phyloP scores from a whole-genome alignment of 805 yeast species.

The Candida suzukii region DNA sequence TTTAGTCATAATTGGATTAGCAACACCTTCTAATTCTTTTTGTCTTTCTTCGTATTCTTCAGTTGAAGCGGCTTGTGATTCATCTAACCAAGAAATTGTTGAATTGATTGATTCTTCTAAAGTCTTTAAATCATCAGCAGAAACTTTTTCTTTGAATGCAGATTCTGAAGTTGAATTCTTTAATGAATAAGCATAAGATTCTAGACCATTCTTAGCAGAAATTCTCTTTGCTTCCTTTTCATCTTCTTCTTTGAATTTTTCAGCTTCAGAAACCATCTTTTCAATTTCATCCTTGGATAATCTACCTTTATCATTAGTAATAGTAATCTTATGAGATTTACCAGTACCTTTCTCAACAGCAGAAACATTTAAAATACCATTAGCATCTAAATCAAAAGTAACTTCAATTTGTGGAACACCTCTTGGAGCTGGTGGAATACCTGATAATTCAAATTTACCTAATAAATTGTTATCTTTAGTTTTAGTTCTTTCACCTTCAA shows the following conservation, averaged over 20 bases:
- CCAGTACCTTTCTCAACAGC: slow-evolving; percentile 52
- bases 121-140: slow-evolving; percentile 47
- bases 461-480: slow-evolving; percentile 73
- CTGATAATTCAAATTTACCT: slow-evolving; percentile 65
- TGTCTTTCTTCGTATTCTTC: slow-evolving; percentile 91
- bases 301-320: slow-evolving; percentile 44
- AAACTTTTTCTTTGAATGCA: slow-evolving; percentile 28
- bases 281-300: slow-evolving; percentile 56
- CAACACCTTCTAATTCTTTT: slow-evolving; percentile 92
- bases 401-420: slow-evolving; percentile 78
- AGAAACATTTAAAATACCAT: slow-evolving; percentile 58
- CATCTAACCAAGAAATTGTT: slow-evolving; percentile 85
- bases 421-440: slow-evolving; percentile 71
- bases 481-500: slow-evolving; percentile 75
- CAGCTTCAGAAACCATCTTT: slow-evolving; percentile 60
- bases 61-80: slow-evolving; percentile 84
- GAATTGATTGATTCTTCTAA: slow-evolving; percentile 48
- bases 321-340: slow-evolving; percentile 44
- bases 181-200: slow-evolving; percentile 50
- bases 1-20: slow-evolving; percentile 95
- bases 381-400: slow-evolving; percentile 74
- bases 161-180: slow-evolving; percentile 38
- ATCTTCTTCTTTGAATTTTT: slow-evolving; percentile 55
- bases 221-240: slow-evolving; percentile 53
- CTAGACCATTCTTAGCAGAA: slow-evolving; percentile 50